Percentiles rank a stretch among this genome's conserved stretches.
phyloP scores from a whole-genome alignment of 345 rosid genomes.

The Salix suchowensis region DNA sequence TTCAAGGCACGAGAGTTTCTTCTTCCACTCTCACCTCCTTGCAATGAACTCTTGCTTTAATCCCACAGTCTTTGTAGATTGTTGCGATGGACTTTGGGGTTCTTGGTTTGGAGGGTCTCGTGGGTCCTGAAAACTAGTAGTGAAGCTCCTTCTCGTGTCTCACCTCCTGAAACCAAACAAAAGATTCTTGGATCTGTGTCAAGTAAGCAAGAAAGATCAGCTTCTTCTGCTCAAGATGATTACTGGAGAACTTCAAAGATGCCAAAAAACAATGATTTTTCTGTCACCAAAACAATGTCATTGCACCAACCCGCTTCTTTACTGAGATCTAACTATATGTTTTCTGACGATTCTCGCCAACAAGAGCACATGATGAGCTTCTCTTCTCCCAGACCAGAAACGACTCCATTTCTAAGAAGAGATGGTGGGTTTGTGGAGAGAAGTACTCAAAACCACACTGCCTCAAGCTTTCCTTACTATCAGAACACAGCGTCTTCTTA shows the following conservation, averaged over 20 bases:
- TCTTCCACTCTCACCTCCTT: conserved; percentile 19
- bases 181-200: conserved; percentile 38
- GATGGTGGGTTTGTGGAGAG: conserved; percentile 6
- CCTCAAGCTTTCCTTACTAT: conserved; percentile 22
- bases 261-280: conserved; percentile 32
- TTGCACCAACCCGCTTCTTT: conserved; percentile 41
- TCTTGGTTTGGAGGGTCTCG: conserved; percentile 42
- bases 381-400: conserved; percentile 44
- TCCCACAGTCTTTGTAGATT: conserved; percentile 26
- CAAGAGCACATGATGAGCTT: conserved; percentile 55
- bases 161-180: conserved; percentile 15
- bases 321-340: conserved; percentile 47
- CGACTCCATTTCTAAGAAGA: conserved; percentile 21
- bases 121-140: not conserved
- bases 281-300: conserved; percentile 37
- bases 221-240: conserved; percentile 43
- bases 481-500: conserved; percentile 25
- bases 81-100: conserved; percentile 44
- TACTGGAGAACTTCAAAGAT: conserved; percentile 33
- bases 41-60: conserved; percentile 33
- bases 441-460: conserved; percentile 1
- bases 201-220: conserved; percentile 26
- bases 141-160: conserved; percentile 32
- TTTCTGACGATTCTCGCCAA: conserved; percentile 26
- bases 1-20: conserved; percentile 10